A percentile compares a stretch with the other conserved stretches of the same genome.
phyloP scores from a whole-genome alignment of 139 green algal genomes.

The Choricystis sp. region DNA sequence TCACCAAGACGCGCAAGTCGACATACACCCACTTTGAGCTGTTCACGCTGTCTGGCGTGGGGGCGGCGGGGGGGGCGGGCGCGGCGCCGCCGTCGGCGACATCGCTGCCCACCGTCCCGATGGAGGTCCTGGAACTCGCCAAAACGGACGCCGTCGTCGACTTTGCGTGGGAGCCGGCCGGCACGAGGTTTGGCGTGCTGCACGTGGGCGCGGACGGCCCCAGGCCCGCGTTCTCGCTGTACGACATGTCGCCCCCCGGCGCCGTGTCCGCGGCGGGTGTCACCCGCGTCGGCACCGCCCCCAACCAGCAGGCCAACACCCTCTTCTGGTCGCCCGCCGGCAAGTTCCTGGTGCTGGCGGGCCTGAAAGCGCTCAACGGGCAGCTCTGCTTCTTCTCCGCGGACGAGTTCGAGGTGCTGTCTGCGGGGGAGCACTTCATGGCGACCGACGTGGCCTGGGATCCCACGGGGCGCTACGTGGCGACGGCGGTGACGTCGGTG shows the following conservation, averaged over 20 bases:
- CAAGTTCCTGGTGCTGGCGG: constrained; percentile 81
- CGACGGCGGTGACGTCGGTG: constrained; percentile 63
- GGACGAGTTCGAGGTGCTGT: constrained; percentile 76
- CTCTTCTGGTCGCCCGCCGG: constrained; percentile 83
- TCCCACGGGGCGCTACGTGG: constrained; percentile 81
- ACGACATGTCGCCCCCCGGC: constrained; percentile 68
- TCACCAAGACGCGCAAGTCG: constrained; percentile 95
- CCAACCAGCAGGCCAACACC: constrained; percentile 56
- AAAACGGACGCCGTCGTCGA: constrained; percentile 56
- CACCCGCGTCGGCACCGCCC: constrained; percentile 28
- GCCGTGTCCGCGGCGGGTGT: constrained; percentile 11
- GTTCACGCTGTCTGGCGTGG: constrained; percentile 42
- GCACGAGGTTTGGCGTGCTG: constrained; percentile 75
- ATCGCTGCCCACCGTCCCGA: constrained; percentile 7
- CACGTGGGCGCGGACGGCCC: constrained; percentile 62
- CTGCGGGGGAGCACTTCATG: constrained; percentile 91
- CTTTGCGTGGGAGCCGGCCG: constrained; percentile 89
- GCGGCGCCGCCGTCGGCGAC: no score
- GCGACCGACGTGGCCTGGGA: constrained; percentile 87
- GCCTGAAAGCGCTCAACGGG: constrained; percentile 80
- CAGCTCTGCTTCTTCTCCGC: constrained; percentile 95
- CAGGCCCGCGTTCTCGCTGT: constrained; percentile 70
- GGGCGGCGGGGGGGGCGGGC: no score
- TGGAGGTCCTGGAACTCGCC: constrained; percentile 59
- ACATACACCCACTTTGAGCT: constrained; percentile 91